Base-by-base conservation (phyloP, 2,329 filamentous ascomycete genomes). In the Rosellinia necatrix region DNA sequence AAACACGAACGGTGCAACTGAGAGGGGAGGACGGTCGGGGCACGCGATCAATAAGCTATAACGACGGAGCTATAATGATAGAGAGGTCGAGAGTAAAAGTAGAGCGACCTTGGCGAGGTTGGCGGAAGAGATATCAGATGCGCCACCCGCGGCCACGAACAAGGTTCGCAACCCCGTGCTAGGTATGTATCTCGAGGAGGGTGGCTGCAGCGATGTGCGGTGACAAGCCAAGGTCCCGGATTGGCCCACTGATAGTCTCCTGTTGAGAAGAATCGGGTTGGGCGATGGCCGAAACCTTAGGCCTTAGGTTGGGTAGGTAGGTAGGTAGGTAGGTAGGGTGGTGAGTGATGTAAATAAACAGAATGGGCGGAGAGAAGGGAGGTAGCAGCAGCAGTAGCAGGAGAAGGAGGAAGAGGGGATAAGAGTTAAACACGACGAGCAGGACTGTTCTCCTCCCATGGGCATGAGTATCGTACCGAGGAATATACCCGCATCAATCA, bases 241-340 rank as follows among this genome's bases (percentile, higher is more conserved):
- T 48, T 22, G 32, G 48, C 17, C 37, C n/a, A 35, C 41, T 40
- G 50, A 42, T 37, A 19, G 24, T 43, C 42, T 54, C 30, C 47
- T 48, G 37, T 29, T 34, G 19, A n/a, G n/a, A 41, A 27, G 44
- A 35, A 40, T 9, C 22, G 25, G 49, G 32, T 34, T 43, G 27
- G 40, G 49, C 48, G 44, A 44, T 24, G 48, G 49, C 42, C 56
- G 34, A 59, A 58, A 59, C 52, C 56, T 59, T 61, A 60, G n/a
- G n/a, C n/a, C n/a, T n/a, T n/a, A n/a, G n/a, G n/a, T n/a, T n/a
- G n/a, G n/a, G n/a, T n/a, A n/a, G n/a, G n/a, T n/a, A n/a, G n/a
- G n/a, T n/a, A n/a, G n/a, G n/a, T n/a, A n/a, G n/a, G n/a, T n/a
- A n/a, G n/a, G n/a, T n/a, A n/a, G n/a, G n/a, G n/a, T n/a, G n/a